Conservation (phyloP, 1,139 yeast species). For the Candida glucosophila region DNA sequence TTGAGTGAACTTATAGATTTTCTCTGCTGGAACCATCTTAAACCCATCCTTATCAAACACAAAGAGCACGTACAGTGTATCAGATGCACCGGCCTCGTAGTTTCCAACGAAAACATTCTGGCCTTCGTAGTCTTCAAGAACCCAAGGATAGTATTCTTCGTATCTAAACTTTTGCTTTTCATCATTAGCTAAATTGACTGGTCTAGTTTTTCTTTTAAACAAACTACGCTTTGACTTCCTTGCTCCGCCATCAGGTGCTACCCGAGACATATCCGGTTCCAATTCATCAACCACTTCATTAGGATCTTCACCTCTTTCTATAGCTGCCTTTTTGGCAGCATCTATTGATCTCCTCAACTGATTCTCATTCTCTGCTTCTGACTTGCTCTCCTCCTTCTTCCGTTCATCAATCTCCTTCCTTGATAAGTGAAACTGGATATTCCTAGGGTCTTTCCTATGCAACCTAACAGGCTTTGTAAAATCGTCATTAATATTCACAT, state of each 20-base stretch:
- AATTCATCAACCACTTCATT: conserved; percentile 9
- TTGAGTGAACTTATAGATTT: conserved; percentile 87
- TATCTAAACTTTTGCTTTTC: conserved; percentile 75
- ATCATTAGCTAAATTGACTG: conserved; percentile 72
- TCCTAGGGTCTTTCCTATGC: conserved; percentile 88
- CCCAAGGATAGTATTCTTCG: conserved; percentile 98
- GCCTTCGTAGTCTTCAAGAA: conserved; percentile 92
- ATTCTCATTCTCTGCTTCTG: conserved; percentile 14
- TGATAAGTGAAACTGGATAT: conserved; percentile 76
- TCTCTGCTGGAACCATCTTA: conserved; percentile 91
- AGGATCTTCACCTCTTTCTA: conserved; percentile 12
- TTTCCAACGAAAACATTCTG: conserved; percentile 91
- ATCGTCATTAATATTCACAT: conserved; percentile 60
- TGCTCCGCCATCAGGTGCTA: conserved; percentile 94
- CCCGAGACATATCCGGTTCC: conserved; percentile 53
- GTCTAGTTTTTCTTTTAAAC: conserved; percentile 77
- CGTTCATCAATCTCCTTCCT: conserved; percentile 52
- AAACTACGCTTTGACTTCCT: conserved; percentile 55
- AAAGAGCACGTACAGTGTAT: conserved; percentile 69
- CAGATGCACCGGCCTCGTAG: conserved; percentile 90
- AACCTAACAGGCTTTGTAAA: conserved; percentile 78
- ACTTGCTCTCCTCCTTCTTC: conserved; percentile 39
- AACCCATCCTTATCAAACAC: conserved; percentile 85
- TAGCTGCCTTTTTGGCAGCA: conserved; percentile 10
- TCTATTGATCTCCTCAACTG: conserved; percentile 24